These are phyloP conservation scores for Trichoderma endophyticum DNA, from an alignment of 2,329 filamentous ascomycete species.

Conservation along the genomic window DNA sequence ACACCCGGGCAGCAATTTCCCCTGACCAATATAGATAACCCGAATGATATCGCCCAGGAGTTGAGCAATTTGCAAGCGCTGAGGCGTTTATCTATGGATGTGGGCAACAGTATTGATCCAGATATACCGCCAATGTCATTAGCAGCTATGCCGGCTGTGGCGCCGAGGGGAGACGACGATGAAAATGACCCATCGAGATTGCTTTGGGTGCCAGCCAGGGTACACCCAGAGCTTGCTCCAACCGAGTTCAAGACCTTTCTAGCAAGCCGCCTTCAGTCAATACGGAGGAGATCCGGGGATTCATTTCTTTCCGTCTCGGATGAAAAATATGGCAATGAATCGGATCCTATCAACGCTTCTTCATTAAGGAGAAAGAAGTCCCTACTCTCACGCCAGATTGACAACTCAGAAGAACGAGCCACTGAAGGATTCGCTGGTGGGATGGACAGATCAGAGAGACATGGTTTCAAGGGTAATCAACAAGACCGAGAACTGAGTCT, in stretches of 20 bases:
- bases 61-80: slow-evolving; percentile 88
- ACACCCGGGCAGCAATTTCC: slow-evolving; percentile 68
- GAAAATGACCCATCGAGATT: slow-evolving; percentile 85
- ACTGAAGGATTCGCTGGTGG: slow-evolving; percentile 74
- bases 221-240: slow-evolving; percentile 92
- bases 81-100: slow-evolving; percentile 91
- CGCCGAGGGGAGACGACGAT: slow-evolving; percentile 70
- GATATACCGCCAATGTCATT: slow-evolving; percentile 69
- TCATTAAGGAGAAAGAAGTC: slow-evolving; percentile 84
- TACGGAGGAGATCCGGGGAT: slow-evolving; percentile 78
- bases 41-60: slow-evolving; percentile 86
- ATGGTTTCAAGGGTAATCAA: slow-evolving; percentile 59
- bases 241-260: slow-evolving; percentile 96
- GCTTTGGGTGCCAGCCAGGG: slow-evolving; percentile 91
- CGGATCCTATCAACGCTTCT: slow-evolving; percentile 38
- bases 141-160: slow-evolving; percentile 68
- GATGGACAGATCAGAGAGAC: slow-evolving; percentile 72
- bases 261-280: slow-evolving; percentile 87
- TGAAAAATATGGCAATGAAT: slow-evolving; percentile 50
- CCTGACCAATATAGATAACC: slow-evolving; percentile 84
- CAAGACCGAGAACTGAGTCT: slow-evolving; percentile 63
- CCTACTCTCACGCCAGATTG: slow-evolving; percentile 89
- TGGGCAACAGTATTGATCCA: slow-evolving; percentile 67
- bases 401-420: slow-evolving; percentile 60
- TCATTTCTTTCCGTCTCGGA: slow-evolving; percentile 58